Conservation (phyloP, 2,329 filamentous ascomycete species). For the Magnaporthales sp. region DNA sequence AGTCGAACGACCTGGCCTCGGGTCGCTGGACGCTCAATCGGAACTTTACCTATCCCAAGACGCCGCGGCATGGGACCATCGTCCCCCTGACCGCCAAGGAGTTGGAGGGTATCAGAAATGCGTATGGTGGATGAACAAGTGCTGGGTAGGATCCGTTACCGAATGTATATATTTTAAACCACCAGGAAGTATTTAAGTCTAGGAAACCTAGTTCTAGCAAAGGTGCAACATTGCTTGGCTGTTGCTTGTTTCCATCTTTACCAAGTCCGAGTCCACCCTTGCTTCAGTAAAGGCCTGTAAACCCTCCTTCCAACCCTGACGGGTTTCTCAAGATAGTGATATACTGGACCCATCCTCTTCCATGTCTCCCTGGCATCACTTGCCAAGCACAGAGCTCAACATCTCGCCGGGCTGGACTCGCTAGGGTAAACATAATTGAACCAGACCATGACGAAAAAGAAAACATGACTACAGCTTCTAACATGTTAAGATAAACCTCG, state of each 20-base stretch:
- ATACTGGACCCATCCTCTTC: neutral
- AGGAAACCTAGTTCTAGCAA: too few relatives aligned
- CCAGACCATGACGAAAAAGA: slow-evolving; percentile 8
- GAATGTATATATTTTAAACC: too few relatives aligned
- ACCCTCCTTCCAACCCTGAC: too few relatives aligned
- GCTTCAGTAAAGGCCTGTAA: too few relatives aligned
- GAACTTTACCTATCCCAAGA: slow-evolving; percentile 36
- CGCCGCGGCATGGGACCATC: slow-evolving; percentile 44
- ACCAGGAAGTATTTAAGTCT: too few relatives aligned
- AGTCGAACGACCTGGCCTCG: slow-evolving; percentile 37
- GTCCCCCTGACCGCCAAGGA: slow-evolving; percentile 39
- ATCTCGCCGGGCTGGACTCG: neutral
- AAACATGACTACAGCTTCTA: slow-evolving; percentile 21
- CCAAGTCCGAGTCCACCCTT: too few relatives aligned
- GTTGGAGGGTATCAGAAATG: slow-evolving; percentile 14
- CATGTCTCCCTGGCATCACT: neutral
- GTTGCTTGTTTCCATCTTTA: too few relatives aligned
- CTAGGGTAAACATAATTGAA: too few relatives aligned
- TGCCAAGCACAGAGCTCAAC: neutral
- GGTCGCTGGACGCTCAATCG: slow-evolving; percentile 37
- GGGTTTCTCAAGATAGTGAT: too few relatives aligned
- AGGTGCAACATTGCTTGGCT: too few relatives aligned
- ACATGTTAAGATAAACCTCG: slow-evolving; percentile 22
- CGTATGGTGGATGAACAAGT: neutral
- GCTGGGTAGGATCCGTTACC: too few relatives aligned